A percentile compares a stretch with the other conserved stretches of the same genome.
Evolutionary conservation across 331 rosid genomes (phyloP).

Genomic region (Malus hybrid): DNA sequence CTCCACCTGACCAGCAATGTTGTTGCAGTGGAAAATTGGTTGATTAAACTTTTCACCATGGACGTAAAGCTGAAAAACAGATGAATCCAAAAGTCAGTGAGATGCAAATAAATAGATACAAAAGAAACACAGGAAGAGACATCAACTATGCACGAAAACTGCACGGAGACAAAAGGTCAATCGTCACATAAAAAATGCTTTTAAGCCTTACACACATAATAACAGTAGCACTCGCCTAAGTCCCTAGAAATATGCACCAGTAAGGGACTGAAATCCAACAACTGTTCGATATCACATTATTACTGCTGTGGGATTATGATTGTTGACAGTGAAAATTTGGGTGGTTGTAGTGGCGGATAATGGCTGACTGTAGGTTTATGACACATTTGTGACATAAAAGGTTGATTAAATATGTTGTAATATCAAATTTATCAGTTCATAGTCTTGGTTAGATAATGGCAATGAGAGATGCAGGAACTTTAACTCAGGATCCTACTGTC

Average conservation of each 20-base stretch:
- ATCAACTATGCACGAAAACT: neutral
- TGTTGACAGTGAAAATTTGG: neutral
- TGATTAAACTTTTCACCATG: slow-evolving; percentile 86
- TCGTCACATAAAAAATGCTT: neutral
- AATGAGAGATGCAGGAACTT: neutral
- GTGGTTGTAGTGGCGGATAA: neutral
- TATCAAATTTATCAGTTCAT: neutral
- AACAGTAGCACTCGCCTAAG: neutral
- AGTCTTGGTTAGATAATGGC: neutral
- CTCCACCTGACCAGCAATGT: slow-evolving; percentile 84
- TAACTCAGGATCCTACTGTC: neutral
- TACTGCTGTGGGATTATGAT: neutral
- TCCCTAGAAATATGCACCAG: neutral
- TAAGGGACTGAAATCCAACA: neutral
- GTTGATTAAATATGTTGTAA: neutral
- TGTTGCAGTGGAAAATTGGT: slow-evolving; percentile 94
- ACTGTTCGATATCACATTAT: neutral
- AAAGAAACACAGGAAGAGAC: neutral
- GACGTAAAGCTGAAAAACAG: slow-evolving; percentile 59
- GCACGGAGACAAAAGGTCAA: neutral
- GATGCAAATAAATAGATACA: neutral
- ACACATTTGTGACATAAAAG: neutral
- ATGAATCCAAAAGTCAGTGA: neutral
- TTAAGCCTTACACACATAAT: neutral
- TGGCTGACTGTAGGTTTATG: neutral